Evolutionary conservation across 2,329 filamentous ascomycete species (phyloP), one percentile per base, ranked within the genome.

Genomic region (Diaporthe ilicicola): DNA sequence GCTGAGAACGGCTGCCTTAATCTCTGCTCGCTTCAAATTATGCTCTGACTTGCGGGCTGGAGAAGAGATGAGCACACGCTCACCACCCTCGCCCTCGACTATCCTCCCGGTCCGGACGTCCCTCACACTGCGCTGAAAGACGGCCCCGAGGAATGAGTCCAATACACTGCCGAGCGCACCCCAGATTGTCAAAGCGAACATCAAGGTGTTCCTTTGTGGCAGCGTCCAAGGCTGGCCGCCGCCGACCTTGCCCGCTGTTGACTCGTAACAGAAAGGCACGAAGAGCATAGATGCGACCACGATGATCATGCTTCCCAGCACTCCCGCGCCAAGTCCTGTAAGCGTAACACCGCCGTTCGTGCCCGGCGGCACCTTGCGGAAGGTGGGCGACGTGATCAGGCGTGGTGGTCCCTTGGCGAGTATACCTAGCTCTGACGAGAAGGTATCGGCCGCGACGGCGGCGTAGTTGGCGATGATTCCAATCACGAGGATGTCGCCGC

Each of bases 351-450:
- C 96, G 39, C 96, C 96, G 78, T 99, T 99, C 51, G 96, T 98
- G 62, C 96, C 96, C 1, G 89, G 92, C 0, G 96, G 95, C 0
- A 98, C 96, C 74, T 89, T 88, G 71, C 93, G 91, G 77, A 96
- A 87, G 5, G 83, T 90, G 19, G 88, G 90, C 17, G 93, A 95
- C 4, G 94, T 98, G 78, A 99, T 95, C 46, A 99, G 89, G 44
- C 95, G 90, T 10, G 96, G 96, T 54, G 89, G 84, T 29, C 87
- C 87, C 71, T 87, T 89, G 8, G 95, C 92, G 15, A 99, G 86
- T 70, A 99, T 99, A 17, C 96, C 96, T 24, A 99, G 90, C 83
- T 99, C 96, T 13, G 94, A 97, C 70, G 93, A 95, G 80, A 98
- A 96, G 0, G 96, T 99, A 80, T 99, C 96, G 62, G 95, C 94